A percentile compares a stretch with the other conserved stretches of the same genome.
Conservation (phyloP, 495 filamentous ascomycete species). For the Daldinia grandis region DNA sequence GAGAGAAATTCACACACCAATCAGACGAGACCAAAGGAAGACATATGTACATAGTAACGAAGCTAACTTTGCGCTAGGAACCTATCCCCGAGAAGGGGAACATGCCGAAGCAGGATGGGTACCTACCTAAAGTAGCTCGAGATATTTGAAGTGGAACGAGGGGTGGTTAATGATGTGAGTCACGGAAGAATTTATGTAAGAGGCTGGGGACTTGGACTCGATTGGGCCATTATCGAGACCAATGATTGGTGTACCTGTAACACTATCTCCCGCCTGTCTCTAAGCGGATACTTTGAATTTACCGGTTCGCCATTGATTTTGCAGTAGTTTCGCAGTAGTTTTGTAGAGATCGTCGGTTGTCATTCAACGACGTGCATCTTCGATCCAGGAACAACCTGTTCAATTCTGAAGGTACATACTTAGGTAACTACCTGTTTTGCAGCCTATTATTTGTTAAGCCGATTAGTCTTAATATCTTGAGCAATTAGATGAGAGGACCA, state of each 20-base stretch:
- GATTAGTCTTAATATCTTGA: background rate
- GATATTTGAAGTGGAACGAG: slow-evolving; percentile 11
- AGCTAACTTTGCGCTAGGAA: slow-evolving; percentile 39
- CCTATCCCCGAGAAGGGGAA: slow-evolving; percentile 14
- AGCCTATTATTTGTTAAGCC: background rate
- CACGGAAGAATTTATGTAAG: slow-evolving; percentile 39
- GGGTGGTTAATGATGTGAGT: slow-evolving; percentile 40
- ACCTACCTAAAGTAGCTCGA: slow-evolving; percentile 6
- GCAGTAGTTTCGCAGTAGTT: background rate
- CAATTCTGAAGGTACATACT: background rate
- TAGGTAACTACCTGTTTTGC: background rate
- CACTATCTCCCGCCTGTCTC: slow-evolving; percentile 1
- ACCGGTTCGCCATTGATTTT: slow-evolving; percentile 4
- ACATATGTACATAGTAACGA: slow-evolving; percentile 20
- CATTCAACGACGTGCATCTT: slow-evolving; percentile 1
- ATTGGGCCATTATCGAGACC: slow-evolving; percentile 1
- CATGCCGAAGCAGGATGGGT: slow-evolving; percentile 13
- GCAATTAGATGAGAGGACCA: background rate
- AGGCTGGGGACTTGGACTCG: slow-evolving; percentile 35
- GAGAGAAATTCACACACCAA: slow-evolving; percentile 29
- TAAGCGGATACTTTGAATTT: slow-evolving; percentile 6
- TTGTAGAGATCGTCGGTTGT: background rate
- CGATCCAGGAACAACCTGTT: slow-evolving; percentile 8
- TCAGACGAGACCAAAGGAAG: slow-evolving; percentile 3
- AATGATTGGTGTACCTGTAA: background rate